Evolutionary conservation across 176 grass and related monocot species (phyloP), one percentile per base, ranked within the genome.

Genomic region (Puccinellia tenuiflora): DNA sequence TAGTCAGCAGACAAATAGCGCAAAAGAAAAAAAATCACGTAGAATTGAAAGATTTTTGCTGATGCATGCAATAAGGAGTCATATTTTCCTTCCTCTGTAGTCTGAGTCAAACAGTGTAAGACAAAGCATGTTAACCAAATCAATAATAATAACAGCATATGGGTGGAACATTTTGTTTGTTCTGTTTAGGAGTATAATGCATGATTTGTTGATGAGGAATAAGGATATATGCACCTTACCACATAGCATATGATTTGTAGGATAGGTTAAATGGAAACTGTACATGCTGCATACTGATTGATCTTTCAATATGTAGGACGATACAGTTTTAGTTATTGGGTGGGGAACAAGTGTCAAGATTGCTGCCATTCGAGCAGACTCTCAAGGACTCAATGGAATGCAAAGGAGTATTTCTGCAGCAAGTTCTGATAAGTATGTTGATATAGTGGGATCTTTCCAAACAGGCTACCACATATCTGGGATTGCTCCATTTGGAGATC

Each of bases 401-500:
- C 91, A 96, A 69, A 93, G 84, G 57, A 96, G 78, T 79, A 85
- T 90, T 17, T 86, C 79, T 17, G 52, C 79, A 73, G 76, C 85
- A 76, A 85, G 62, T 86, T 86, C 66, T 90, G 83, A 77, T 25
- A 99, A 96, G 91, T 99, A 99, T 83, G 91, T 96, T 63, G 96
- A 96, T 87, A 99, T 99, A 79, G 96, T 99, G 54, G 96, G 91
- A 16, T 99, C 96, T 52, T 99, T 96, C 79, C 96, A 99, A 81
- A 94, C 93, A 40, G 91, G 87, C 51, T 99, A 94, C 84, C 86
- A 96, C 77, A 93, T 99, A 88, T 94, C 93, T 88, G 96, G 96
- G 48, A 86, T 99, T 84, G 93, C 93, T 83, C 96, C 96, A 47
- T 99, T 91, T 86, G 93, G 96, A 15, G 96, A 99, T 90, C 83